Conservation (phyloP, 768 basidiomycete genomes). For the Mycena leptocephala region DNA sequence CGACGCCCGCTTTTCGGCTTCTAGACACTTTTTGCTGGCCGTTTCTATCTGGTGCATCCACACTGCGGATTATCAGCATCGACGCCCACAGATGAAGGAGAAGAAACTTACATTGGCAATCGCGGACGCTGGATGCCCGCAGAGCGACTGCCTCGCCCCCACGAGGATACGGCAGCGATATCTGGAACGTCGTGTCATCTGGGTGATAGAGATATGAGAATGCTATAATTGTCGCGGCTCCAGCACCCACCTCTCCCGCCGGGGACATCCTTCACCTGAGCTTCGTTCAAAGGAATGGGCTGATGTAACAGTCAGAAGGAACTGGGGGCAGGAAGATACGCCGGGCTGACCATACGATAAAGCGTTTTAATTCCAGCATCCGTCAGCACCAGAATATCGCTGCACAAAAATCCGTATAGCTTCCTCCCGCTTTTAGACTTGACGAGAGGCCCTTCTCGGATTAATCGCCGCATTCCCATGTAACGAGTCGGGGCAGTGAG, state of each 20-base stretch:
- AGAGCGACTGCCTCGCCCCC: slow-evolving; percentile 82
- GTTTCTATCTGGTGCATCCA: slow-evolving; percentile 52
- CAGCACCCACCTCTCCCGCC: slow-evolving; percentile 64
- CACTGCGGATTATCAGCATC: slow-evolving; percentile 54
- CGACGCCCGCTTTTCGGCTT: slow-evolving; percentile 51
- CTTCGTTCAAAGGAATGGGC: slow-evolving; percentile 85
- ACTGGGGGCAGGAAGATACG: not conserved
- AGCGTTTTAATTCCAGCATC: slow-evolving; percentile 79
- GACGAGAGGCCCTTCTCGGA: slow-evolving; percentile 83
- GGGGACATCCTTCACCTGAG: slow-evolving; percentile 69
- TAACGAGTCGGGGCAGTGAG: slow-evolving; percentile 91
- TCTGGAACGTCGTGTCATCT: slow-evolving; percentile 82
- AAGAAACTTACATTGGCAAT: slow-evolving; percentile 63
- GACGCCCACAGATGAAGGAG: slow-evolving; percentile 44
- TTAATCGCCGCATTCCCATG: slow-evolving; percentile 84
- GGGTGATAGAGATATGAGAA: slow-evolving; percentile 4
- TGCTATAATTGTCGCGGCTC: not conserved
- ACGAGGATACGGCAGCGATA: slow-evolving; percentile 78
- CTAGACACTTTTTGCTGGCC: slow-evolving; percentile 56
- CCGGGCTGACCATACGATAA: slow-evolving; percentile 86
- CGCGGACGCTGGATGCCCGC: slow-evolving; percentile 70
- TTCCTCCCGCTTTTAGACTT: slow-evolving; percentile 92
- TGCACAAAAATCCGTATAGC: slow-evolving; percentile 87
- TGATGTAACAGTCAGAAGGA: slow-evolving; percentile 43
- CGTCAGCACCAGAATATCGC: slow-evolving; percentile 90